These are phyloP conservation scores for Diospyros lotus DNA, from an alignment of 148 eudicot genomes.

Conservation along the genomic window DNA sequence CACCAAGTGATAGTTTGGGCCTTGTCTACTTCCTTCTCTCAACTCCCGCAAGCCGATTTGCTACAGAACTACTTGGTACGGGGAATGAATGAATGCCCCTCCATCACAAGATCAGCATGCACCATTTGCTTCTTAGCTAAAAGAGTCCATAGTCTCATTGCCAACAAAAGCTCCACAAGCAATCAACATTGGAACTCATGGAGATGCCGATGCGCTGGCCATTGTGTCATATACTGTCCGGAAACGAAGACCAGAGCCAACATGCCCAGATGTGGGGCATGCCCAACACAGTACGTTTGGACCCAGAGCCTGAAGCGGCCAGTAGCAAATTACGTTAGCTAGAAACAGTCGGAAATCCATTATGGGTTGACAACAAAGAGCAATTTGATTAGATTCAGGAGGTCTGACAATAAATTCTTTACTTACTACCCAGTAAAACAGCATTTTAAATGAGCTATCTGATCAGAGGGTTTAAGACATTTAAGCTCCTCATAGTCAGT, in stretches of 20 bases:
- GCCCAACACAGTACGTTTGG: slow-evolving; percentile 71
- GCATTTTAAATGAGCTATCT: background rate
- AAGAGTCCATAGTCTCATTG: background rate
- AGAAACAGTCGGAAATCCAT: background rate
- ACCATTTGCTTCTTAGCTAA: background rate
- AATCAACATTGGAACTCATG: slow-evolving; percentile 13
- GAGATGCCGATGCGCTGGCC: slow-evolving; percentile 18
- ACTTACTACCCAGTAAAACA: background rate
- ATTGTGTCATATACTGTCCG: slow-evolving; percentile 52
- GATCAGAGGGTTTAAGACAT: background rate
- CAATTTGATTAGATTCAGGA: background rate
- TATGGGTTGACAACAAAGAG: background rate
- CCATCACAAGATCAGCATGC: background rate
- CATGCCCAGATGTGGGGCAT: slow-evolving; percentile 57
- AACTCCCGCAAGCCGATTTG: background rate
- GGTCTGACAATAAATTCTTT: background rate
- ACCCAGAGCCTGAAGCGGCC: slow-evolving; percentile 61
- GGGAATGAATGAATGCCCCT: background rate
- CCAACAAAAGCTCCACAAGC: background rate
- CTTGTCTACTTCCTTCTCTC: background rate
- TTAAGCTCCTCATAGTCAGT: background rate
- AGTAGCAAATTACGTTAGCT: background rate
- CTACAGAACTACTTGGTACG: background rate
- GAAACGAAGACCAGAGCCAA: slow-evolving; percentile 78
- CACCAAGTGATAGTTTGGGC: background rate